Evolutionary conservation across 148 eudicot species (phyloP), one percentile per base, ranked within the genome.

Genomic region (Spergularia marina): DNA sequence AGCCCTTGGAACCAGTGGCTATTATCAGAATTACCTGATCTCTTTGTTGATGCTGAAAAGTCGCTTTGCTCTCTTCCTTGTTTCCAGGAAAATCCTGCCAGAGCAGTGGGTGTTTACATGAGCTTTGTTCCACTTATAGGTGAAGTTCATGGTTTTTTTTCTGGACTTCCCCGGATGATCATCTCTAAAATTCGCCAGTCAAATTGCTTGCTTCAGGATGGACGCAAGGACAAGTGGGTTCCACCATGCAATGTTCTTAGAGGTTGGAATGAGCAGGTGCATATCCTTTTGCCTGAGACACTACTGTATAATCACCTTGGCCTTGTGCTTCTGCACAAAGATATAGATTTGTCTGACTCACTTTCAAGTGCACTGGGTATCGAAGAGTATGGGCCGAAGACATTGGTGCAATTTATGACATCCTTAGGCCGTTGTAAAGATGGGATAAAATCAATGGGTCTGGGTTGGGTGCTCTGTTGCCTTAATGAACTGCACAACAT

Each of bases 1-100:
- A 93, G 90, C 80, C 91, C 94, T 18, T 93, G 98, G 98, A 93
- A 93, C 75, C 98, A 93, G 74, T 91, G 97, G 97, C 84, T 93
- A 74, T 70, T 93, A 59, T 87, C 98, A 52, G 90, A 88, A 74
- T 88, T 89, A 74, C 98, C 98, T 75, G 85, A 63, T 62, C 85
- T 93, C 55, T 89, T 93, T 89, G 90, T 93, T 73, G 67, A 69
- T 82, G 89, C 98, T 51, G 87, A 86, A 84, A 84, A 78, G 73
- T 82, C 84, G 8, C 88, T 93, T 84, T 89, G 90, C 69, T 75
- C 82, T 40, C 89, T 91, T 72, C 85, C 90, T 70, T 93, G 90
- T 86, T 93, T 86, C 81, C 71, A 62, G 57, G 81, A 82, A 20
- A 84, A 79, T 77, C 86, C 85, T 65, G 98, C 87, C 18, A 88